These are phyloP conservation scores for Aeschynomene evenia DNA, from an alignment of 306 rosid species.

Conservation along the genomic window DNA sequence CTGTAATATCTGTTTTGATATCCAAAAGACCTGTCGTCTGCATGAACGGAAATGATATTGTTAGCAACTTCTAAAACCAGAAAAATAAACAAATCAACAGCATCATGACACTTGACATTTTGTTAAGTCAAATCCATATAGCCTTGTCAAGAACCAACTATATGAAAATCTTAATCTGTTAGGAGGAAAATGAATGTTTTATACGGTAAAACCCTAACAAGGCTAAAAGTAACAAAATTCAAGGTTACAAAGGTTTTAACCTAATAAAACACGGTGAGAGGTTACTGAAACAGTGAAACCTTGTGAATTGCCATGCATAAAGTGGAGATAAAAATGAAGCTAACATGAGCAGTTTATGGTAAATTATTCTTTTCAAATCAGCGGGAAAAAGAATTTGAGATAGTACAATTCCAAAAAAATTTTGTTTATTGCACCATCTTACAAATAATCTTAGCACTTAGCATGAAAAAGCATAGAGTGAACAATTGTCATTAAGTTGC, in stretches of 20 bases:
- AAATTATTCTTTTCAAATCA: neutral
- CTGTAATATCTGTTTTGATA: conserved; percentile 93
- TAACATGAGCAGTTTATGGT: neutral
- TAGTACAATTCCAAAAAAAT: neutral
- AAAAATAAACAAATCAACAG: conserved; percentile 27
- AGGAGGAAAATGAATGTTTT: neutral
- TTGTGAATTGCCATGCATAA: conserved; percentile 10
- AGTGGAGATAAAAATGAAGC: conserved; percentile 14
- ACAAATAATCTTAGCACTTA: neutral
- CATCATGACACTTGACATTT: neutral
- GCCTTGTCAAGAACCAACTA: neutral
- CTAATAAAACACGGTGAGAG: no score
- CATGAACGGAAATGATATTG: conserved; percentile 26
- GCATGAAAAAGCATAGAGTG: conserved; percentile 11
- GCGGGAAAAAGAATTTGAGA: neutral
- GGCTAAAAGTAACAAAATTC: conserved; percentile 16
- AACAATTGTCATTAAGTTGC: neutral
- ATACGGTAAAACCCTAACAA: neutral
- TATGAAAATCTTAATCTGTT: neutral
- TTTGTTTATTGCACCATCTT: neutral
- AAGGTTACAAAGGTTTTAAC: neutral
- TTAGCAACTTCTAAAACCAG: conserved; percentile 22
- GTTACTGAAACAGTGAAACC: no score
- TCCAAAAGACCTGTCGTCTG: conserved; percentile 99
- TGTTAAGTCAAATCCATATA: conserved; percentile 4